These are phyloP conservation scores for Tuber borchii DNA, from an alignment of 495 filamentous ascomycete species.

Conservation along the genomic window DNA sequence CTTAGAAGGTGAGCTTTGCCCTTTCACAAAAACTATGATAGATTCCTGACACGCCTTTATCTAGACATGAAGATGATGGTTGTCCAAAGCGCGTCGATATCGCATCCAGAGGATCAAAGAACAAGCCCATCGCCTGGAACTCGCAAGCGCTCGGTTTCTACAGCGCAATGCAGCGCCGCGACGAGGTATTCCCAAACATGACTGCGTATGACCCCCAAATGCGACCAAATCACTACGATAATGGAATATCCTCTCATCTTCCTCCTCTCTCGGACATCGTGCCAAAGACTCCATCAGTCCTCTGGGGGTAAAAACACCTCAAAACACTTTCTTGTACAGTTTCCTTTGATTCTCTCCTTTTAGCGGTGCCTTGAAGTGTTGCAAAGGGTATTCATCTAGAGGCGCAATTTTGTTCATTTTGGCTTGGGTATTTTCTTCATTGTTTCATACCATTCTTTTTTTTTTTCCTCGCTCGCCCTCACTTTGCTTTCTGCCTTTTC, in stretches of 20 bases:
- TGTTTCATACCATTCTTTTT: background rate
- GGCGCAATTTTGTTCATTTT: background rate
- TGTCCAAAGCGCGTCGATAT: constrained; percentile 65
- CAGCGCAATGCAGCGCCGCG: constrained; percentile 32
- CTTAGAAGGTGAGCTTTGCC: constrained; percentile 58
- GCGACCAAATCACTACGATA: constrained; percentile 30
- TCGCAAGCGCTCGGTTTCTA: constrained; percentile 36
- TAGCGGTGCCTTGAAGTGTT: background rate
- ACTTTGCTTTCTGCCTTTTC: background rate
- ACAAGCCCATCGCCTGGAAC: constrained; percentile 36
- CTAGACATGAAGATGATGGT: constrained; percentile 72
- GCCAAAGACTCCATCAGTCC: constrained; percentile 20
- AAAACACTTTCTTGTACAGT: background rate
- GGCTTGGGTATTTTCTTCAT: background rate
- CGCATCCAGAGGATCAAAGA: constrained; percentile 33
- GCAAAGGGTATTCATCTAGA: background rate
- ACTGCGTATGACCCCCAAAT: constrained; percentile 24
- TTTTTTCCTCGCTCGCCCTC: too few relatives aligned
- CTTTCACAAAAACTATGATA: background rate
- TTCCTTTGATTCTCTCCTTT: constrained; percentile 8
- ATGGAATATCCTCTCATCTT: constrained; percentile 25
- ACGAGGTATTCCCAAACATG: constrained; percentile 25
- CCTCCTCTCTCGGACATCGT: constrained; percentile 37
- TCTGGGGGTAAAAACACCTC: constrained; percentile 16
- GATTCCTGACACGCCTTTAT: constrained; percentile 29